Conservation (phyloP, 768 basidiomycete genomes). For the Postia placenta region DNA sequence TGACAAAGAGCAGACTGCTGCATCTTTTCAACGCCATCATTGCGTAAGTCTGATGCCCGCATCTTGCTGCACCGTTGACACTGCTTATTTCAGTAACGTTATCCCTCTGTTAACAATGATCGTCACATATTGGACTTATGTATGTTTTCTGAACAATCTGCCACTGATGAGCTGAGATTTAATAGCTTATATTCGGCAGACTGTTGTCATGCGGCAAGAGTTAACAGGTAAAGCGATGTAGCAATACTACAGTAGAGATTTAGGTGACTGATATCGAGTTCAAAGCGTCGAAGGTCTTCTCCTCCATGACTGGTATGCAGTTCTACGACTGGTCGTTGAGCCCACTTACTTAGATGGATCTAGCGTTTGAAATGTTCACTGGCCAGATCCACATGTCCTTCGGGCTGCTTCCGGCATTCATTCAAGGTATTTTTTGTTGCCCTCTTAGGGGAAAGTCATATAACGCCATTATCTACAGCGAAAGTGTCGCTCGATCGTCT, state of each 20-base stretch:
- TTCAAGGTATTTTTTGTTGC: constrained; percentile 16
- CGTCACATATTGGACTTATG: constrained; percentile 54
- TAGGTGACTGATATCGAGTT: neutral
- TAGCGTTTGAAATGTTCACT: constrained; percentile 57
- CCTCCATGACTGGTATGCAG: constrained; percentile 27
- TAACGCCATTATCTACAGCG: constrained; percentile 7
- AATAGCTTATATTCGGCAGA: constrained; percentile 14
- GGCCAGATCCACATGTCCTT: constrained; percentile 36
- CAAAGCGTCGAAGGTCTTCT: constrained; percentile 32
- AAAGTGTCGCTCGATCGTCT: constrained; percentile 36
- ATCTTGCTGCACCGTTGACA: neutral
- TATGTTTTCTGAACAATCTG: constrained; percentile 23
- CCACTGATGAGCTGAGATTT: neutral
- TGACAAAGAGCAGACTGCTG: constrained; percentile 45
- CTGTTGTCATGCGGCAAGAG: constrained; percentile 32
- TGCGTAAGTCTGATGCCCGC: constrained; percentile 29
- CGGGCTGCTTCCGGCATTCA: constrained; percentile 24
- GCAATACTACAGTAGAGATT: neutral
- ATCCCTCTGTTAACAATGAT: constrained; percentile 68
- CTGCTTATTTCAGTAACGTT: constrained; percentile 34
- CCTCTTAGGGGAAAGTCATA: constrained; percentile 33
- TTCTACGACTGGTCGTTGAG: neutral
- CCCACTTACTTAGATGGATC: constrained; percentile 26
- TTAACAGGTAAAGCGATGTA: constrained; percentile 24
- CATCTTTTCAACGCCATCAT: constrained; percentile 38